Conservation (phyloP, 495 filamentous ascomycete species). For the Talaromyces ruber region DNA sequence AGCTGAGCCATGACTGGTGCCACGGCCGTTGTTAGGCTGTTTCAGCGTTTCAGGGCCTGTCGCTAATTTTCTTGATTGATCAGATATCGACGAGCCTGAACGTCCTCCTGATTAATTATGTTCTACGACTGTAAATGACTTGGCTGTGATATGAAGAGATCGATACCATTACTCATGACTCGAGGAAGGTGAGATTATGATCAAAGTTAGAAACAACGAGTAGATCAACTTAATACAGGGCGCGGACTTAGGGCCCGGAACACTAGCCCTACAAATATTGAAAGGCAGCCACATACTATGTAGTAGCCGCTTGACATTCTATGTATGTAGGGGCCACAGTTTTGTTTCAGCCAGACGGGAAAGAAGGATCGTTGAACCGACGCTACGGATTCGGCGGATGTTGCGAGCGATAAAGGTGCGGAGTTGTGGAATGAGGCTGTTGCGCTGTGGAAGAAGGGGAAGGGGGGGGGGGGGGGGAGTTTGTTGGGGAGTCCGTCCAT, state of each 20-base stretch:
- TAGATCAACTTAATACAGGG: not conserved
- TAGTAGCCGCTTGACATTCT: not conserved
- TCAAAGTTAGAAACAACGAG: not conserved
- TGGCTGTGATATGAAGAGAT: not conserved
- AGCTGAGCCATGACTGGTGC: not conserved
- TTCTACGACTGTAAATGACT: not conserved
- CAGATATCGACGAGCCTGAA: not conserved
- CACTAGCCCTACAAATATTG: not conserved
- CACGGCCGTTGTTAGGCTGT: not conserved
- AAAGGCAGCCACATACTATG: not conserved
- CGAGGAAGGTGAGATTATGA: too few relatives aligned
- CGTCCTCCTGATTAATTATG: not conserved
- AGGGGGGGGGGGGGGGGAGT: constrained; percentile 6
- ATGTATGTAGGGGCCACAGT: not conserved
- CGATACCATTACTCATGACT: not conserved
- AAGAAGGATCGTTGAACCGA: not conserved
- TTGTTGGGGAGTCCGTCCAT: constrained; percentile 15
- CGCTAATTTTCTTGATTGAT: not conserved
- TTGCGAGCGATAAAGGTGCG: constrained; percentile 11
- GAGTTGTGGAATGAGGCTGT: constrained; percentile 13
- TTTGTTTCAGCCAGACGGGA: not conserved
- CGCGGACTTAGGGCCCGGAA: not conserved
- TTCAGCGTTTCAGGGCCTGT: not conserved
- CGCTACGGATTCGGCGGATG: constrained; percentile 12
- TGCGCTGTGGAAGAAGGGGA: constrained; percentile 7